These are phyloP conservation scores for Phytophthora litchii DNA, from an alignment of 352 stramenopile genomes.

Conservation along the genomic window DNA sequence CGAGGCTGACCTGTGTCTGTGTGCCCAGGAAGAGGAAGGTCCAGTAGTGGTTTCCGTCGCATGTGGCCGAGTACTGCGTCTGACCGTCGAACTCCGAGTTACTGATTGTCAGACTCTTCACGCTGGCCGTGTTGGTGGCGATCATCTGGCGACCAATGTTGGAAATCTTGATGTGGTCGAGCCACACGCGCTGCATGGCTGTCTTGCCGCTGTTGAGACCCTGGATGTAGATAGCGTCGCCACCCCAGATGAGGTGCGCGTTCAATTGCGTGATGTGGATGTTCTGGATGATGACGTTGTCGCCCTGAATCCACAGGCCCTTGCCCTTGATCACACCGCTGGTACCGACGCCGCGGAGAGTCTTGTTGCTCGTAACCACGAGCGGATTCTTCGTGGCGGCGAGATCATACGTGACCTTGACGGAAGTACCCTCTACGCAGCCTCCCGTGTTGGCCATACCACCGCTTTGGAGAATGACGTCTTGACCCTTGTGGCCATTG, in stretches of 20 bases:
- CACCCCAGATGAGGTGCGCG: constrained; percentile 43
- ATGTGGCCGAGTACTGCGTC: constrained; percentile 48
- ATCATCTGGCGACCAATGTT: constrained; percentile 51
- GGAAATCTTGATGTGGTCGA: constrained; percentile 58
- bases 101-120: constrained; percentile 53
- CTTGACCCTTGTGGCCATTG: constrained; percentile 56
- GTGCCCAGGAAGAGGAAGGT: constrained; percentile 40
- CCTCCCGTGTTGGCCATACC: constrained; percentile 59
- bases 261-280: constrained; percentile 55
- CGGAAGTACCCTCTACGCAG: constrained; percentile 39
- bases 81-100: constrained; percentile 58
- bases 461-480: constrained; percentile 60
- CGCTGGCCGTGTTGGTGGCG: constrained; percentile 34
- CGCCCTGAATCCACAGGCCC: constrained; percentile 38
- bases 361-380: constrained; percentile 48
- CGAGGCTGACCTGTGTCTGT: constrained; percentile 34
- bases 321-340: constrained; percentile 54
- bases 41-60: constrained; percentile 62
- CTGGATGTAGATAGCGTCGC: constrained; percentile 38
- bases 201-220: constrained; percentile 31
- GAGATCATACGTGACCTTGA: constrained; percentile 41
- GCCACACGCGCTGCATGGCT: constrained; percentile 42
- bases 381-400: constrained; percentile 36
- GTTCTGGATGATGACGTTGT: constrained; percentile 60
- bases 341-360: constrained; percentile 43